phyloP scores from a whole-genome alignment of 2,329 filamentous ascomycete genomes.

The Colletotrichum zoysiae region DNA sequence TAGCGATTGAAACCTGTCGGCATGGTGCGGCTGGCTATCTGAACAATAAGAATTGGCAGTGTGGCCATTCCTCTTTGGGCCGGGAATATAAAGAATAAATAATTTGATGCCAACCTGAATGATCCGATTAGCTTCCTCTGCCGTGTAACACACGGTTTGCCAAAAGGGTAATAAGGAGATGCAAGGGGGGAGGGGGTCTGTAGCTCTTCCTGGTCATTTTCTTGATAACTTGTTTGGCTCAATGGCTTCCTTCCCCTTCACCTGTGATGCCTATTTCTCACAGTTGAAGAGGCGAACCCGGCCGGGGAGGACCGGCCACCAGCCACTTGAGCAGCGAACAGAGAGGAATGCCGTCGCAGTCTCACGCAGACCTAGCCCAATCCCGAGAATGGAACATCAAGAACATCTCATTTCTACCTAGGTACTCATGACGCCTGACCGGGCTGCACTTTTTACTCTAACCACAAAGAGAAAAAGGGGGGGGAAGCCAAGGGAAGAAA shows the following conservation, averaged over 20 bases:
- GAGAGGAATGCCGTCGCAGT: neutral
- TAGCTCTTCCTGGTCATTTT: too few species aligned
- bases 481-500: constrained; percentile 15
- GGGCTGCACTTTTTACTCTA: constrained; percentile 42
- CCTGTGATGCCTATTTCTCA: neutral
- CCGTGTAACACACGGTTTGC: neutral
- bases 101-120: neutral
- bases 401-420: constrained; percentile 42
- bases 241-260: neutral
- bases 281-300: neutral
- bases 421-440: constrained; percentile 43
- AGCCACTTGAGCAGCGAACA: neutral
- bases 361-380: neutral
- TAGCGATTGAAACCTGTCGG: neutral
- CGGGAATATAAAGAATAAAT: neutral
- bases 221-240: too few species aligned
- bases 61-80: neutral
- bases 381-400: constrained; percentile 28
- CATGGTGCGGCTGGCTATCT: neutral
- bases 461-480: constrained; percentile 21
- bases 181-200: neutral
- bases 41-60: neutral
- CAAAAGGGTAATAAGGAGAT: neutral
- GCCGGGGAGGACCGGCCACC: neutral
- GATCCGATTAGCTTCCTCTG: neutral